Conservation (phyloP, 2,329 filamentous ascomycete species). For the Juglanconis sp. region DNA sequence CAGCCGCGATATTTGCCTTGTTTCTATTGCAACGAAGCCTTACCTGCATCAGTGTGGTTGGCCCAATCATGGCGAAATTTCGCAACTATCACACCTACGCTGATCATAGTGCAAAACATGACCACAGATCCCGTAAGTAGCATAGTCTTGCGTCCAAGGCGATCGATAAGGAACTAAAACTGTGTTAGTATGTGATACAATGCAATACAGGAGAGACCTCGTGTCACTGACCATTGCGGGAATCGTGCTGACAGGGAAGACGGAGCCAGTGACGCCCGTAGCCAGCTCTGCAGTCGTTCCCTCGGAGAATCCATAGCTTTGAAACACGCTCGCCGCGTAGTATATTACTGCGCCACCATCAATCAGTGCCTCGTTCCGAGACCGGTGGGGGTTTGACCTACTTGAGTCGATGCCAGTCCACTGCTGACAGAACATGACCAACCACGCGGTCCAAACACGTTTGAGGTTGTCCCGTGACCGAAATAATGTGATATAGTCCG, state of each 20-base stretch:
- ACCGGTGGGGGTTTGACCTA: background rate
- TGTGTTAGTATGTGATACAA: constrained; percentile 37
- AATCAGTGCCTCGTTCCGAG: background rate
- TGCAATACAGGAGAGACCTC: background rate
- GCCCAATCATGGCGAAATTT: constrained; percentile 36
- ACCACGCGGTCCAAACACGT: constrained; percentile 40
- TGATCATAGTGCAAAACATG: constrained; percentile 37
- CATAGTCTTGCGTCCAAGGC: constrained; percentile 38
- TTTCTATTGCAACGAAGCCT: background rate
- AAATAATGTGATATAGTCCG: constrained; percentile 47
- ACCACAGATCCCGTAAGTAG: constrained; percentile 34
- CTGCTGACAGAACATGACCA: constrained; percentile 48
- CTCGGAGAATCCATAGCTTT: constrained; percentile 19
- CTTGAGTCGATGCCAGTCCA: constrained; percentile 40
- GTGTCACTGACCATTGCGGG: constrained; percentile 7
- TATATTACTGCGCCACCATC: constrained; percentile 5
- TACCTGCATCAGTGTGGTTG: constrained; percentile 28
- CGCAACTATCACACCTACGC: constrained; percentile 39
- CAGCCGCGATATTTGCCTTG: background rate
- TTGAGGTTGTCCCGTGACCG: constrained; percentile 48
- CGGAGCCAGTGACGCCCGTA: constrained; percentile 32
- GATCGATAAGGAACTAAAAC: constrained; percentile 45
- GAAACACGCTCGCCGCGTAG: constrained; percentile 17
- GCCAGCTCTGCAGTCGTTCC: constrained; percentile 31
- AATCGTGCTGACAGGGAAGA: constrained; percentile 30